Evolutionary conservation across 352 stramenopile genomes (phyloP).

Genomic region (Phytophthora cactorum): DNA sequence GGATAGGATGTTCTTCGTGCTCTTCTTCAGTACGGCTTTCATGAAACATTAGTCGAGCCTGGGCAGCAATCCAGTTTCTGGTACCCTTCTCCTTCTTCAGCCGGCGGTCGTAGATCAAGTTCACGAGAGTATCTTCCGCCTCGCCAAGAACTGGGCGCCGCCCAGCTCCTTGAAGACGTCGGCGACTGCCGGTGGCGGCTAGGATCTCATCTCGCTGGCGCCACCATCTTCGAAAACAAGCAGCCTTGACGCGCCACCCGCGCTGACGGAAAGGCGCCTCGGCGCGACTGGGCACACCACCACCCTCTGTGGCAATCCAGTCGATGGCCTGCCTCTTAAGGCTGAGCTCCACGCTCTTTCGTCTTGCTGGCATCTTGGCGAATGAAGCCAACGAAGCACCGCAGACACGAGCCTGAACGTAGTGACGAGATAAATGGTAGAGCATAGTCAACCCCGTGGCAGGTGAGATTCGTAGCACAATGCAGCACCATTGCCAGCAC

Average conservation of each 20-base stretch:
- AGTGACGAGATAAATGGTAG: no score
- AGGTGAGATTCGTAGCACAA: no score
- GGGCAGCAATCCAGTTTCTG: no score
- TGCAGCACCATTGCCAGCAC: no score
- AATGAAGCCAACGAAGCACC: no score
- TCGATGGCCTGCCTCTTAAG: conserved; percentile 17
- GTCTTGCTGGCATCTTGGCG: conserved; percentile 9
- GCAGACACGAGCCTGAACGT: no score
- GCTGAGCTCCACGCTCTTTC: conserved; percentile 17
- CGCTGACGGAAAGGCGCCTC: conserved; percentile 11
- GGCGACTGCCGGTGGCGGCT: neutral
- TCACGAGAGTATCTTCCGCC: neutral
- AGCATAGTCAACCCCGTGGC: no score
- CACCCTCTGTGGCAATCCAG: conserved; percentile 15
- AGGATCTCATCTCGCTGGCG: no score
- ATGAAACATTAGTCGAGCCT: conserved; percentile 1
- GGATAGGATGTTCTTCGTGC: conserved; percentile 14
- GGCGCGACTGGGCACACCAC: conserved; percentile 4
- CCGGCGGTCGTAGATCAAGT: no score
- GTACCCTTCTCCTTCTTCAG: no score
- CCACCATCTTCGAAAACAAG: conserved; percentile 13
- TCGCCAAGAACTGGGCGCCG: neutral
- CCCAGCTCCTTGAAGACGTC: neutral
- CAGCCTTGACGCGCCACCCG: conserved; percentile 11
- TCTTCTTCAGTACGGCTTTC: conserved; percentile 2